These are phyloP conservation scores for Antitrichia curtipendula DNA, from an alignment of 225 moss, liverwort and hornwort genomes.

Conservation along the genomic window DNA sequence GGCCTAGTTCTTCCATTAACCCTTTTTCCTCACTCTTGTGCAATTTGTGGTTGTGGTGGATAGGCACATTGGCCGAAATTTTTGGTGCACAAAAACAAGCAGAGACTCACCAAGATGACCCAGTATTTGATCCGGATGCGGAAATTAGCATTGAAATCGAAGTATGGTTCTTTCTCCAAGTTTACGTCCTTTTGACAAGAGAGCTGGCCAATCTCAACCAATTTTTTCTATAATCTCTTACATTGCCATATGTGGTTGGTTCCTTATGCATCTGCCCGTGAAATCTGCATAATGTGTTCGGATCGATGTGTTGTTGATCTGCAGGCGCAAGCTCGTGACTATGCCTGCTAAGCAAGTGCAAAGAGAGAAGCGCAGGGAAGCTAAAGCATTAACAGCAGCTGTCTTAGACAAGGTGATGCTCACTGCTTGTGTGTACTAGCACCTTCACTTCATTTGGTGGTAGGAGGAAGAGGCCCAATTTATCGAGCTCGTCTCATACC, in stretches of 20 bases:
- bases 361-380: slow-evolving; percentile 67
- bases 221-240: background rate
- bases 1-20: background rate
- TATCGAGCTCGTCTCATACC: background rate
- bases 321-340: slow-evolving; percentile 77
- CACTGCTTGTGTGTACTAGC: slow-evolving; percentile 19
- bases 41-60: background rate
- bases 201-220: background rate
- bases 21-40: background rate
- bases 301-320: background rate
- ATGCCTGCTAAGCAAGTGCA: slow-evolving; percentile 93
- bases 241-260: background rate
- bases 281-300: background rate
- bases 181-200: background rate
- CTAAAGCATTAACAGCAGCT: slow-evolving; percentile 78
- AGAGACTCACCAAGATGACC: slow-evolving; percentile 51
- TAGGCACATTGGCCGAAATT: slow-evolving; percentile 94
- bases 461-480: background rate
- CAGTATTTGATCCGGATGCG: slow-evolving; percentile 77
- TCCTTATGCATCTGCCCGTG: background rate
- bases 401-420: slow-evolving; percentile 59
- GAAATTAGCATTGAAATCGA: slow-evolving; percentile 83
- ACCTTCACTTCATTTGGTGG: background rate
- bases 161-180: slow-evolving; percentile 14
- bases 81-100: slow-evolving; percentile 68